Base-by-base conservation (phyloP, 2,329 filamentous ascomycete genomes). In the Cladorrhinum sp. region DNA sequence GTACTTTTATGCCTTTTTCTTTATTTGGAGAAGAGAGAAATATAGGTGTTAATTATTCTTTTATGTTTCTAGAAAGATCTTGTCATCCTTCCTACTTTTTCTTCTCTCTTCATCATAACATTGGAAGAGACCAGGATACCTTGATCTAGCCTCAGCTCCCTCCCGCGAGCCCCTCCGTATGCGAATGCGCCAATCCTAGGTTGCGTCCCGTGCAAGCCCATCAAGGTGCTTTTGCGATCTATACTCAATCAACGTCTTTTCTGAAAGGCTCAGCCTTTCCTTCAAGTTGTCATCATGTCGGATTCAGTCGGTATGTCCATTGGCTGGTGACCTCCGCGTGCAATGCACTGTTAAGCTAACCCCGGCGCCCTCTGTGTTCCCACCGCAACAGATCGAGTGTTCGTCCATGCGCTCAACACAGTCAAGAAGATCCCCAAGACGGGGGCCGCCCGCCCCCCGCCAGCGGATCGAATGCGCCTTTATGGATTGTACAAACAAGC, bases 401-500 rank as follows among this genome's bases (percentile, higher is more conserved):
- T 99, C 76, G 93, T 96, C 75, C 93, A 99, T 85, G 95, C 95
- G 66, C 89, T 99, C 76, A 97, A 96, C 78, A 98, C 95, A 23
- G 93, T 99, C 70, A 97, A 97, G 77, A 96, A 96, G 77, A 96
- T 99, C 69, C 91, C 91, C 68, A 93, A 95, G 72, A 96, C 93
- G 18, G 93, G 95, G 65, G 92, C 92, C 56, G 87, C 91, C 64
- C 89, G 95, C 64, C 95, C 95, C 50, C 95, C 95, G 52, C 85
- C 92, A 1, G 80, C 84, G 63, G 93, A 96, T 71, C 89, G 95
- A 60, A 82, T 99, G 68, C 90, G 90, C 61, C 89, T 99, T 64
- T 99, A 99, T 88, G 95, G 95, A 65, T 83, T 99, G 67, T 99
- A 99, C 80, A 99, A 99, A 74, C 95, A 99, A 77, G 92, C 92